Conservation (phyloP, 352 stramenopile species). For the Phytophthora sojae region DNA sequence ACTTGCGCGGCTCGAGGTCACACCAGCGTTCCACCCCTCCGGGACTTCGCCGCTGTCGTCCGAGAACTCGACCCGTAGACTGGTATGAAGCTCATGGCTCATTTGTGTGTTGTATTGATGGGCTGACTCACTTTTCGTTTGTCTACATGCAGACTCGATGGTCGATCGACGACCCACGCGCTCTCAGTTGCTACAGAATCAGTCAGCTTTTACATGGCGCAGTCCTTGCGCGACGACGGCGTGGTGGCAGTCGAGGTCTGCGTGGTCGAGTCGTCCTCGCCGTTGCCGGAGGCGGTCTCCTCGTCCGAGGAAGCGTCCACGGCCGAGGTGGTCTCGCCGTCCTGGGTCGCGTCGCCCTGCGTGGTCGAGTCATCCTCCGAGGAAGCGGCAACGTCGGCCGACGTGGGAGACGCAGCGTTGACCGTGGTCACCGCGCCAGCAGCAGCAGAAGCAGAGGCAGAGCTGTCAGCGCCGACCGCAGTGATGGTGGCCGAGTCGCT, state of each 20-base stretch:
- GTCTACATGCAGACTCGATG: too few relatives aligned
- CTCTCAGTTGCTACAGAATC: too few relatives aligned
- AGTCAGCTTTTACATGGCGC: too few relatives aligned
- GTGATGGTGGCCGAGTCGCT: slow-evolving; percentile 23
- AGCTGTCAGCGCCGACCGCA: slow-evolving; percentile 10
- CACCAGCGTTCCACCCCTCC: too few relatives aligned
- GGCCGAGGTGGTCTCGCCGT: slow-evolving; percentile 6
- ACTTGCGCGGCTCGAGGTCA: too few relatives aligned
- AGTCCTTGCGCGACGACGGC: too few relatives aligned
- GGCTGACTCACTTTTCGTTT: too few relatives aligned
- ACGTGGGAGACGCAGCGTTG: slow-evolving; percentile 5
- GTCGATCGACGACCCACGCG: too few relatives aligned
- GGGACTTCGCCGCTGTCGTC: too few relatives aligned
- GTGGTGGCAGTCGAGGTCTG: slow-evolving; percentile 19
- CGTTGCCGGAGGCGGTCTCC: slow-evolving; percentile 3
- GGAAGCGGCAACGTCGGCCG: neutral
- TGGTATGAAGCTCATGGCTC: too few relatives aligned
- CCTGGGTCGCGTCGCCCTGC: slow-evolving; percentile 2
- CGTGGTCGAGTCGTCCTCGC: slow-evolving; percentile 15
- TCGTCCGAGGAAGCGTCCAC: slow-evolving; percentile 14
- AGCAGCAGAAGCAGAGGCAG: neutral
- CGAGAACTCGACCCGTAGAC: too few relatives aligned
- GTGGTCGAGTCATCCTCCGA: slow-evolving; percentile 5
- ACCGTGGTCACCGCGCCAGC: neutral
- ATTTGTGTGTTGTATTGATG: too few relatives aligned